These are phyloP conservation scores for Lipomyces yamadae DNA, from an alignment of 805 yeast species.

Conservation along the genomic window DNA sequence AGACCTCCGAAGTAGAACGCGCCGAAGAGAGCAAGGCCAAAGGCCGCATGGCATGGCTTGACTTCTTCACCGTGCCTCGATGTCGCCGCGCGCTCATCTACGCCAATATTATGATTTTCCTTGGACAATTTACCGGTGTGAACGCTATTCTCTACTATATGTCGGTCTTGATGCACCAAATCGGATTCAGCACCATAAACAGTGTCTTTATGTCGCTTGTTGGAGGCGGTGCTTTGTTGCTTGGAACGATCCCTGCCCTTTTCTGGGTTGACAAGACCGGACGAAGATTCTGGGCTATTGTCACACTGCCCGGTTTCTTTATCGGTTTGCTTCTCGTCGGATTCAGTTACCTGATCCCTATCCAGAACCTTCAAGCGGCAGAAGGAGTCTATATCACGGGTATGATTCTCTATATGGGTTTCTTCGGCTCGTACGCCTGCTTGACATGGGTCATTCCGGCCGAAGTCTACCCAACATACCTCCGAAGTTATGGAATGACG, in stretches of 20 bases:
- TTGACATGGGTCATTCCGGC: conserved; percentile 73
- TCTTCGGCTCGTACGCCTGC: conserved; percentile 69
- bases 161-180: conserved; percentile 59
- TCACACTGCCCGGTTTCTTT: conserved; percentile 59
- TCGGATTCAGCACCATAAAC: conserved; percentile 58
- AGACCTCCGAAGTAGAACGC: conserved; percentile 55
- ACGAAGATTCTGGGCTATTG: conserved; percentile 58
- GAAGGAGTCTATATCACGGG: conserved; percentile 68
- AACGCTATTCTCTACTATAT: conserved; percentile 68
- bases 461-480: conserved; percentile 62
- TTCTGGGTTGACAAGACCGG: conserved; percentile 49
- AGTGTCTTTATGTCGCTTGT: conserved; percentile 71
- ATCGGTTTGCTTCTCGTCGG: conserved; percentile 66
- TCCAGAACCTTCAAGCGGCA: conserved; percentile 53
- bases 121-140: conserved; percentile 71
- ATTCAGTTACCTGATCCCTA: conserved; percentile 55
- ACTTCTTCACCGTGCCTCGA: conserved; percentile 60
- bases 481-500: conserved; percentile 70
- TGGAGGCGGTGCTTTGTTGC: conserved; percentile 65
- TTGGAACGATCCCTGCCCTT: conserved; percentile 71
- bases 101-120: conserved; percentile 60
- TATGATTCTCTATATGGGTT: conserved; percentile 64
- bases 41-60: conserved; percentile 51
- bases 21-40: conserved; percentile 40
- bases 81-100: conserved; percentile 65